Base-by-base conservation (phyloP, 805 yeast species). In the Suhomyces pyralidae region DNA sequence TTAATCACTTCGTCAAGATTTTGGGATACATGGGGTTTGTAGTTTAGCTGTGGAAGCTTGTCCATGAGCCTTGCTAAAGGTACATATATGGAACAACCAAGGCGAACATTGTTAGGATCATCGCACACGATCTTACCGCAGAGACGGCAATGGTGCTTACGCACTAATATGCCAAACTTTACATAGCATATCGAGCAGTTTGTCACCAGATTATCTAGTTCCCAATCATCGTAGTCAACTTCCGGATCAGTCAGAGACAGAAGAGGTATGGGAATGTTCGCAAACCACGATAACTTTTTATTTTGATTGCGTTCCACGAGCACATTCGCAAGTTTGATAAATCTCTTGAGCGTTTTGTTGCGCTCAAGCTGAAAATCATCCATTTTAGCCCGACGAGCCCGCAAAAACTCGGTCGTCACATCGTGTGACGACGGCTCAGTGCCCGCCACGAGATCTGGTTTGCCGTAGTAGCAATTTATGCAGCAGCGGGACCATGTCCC, bases 141-240 rank as follows among this genome's bases (percentile, higher is more conserved):
- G 24, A 91, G 67, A 36, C 98, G 73, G 67, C 99, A 94, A 66
- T 93, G 99, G 65, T 94, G 98, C 58, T 86, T 89, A 48, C 97
- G 72, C 22, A 80, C 59, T 0, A 82, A 64, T 44, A 87, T 69
- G 9, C 79, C 74, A 65, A 90, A 94, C 28, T 63, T 61, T 10
- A 76, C 72, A 12, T 72, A 66, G 61, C 99, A 93, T 7, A 88
- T 71, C 7, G 79, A 74, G 64, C 99, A 93, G 51, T 74, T 69
- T 0, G 71, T 59, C 0, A 78, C 77, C 3, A 61, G 79, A 9
- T 53, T 44, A 53, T 71, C 76, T 45, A 55, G 54, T 53, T 81
- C 82, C 98, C 98, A 93, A 12, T 77, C 74, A 80, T 40, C 45
- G 24, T 28, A 25, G 9, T 28, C 49, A 6, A 45, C 14, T n/a